These are phyloP conservation scores for Dovyalis caffra DNA, from an alignment of 345 rosid species.

Conservation along the genomic window DNA sequence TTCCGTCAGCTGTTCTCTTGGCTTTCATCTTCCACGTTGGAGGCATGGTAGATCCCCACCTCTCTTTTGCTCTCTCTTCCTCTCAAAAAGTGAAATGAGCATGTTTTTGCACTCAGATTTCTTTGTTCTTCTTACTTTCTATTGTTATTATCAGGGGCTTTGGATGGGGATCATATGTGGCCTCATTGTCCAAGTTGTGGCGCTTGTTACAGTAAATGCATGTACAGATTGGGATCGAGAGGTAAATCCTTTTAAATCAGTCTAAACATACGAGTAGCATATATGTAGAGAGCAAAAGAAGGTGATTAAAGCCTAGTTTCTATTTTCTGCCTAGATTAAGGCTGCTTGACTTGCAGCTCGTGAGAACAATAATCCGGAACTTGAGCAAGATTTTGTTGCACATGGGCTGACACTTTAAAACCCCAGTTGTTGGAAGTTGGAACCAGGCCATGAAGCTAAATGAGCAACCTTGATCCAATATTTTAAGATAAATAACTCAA, in stretches of 20 bases:
- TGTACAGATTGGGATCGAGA: slow-evolving; percentile 41
- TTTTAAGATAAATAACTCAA: too few species aligned
- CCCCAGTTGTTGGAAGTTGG: neutral
- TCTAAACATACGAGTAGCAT: neutral
- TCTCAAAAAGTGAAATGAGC: neutral
- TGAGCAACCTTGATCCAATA: neutral
- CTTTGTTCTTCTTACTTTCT: too few species aligned
- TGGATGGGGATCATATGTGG: slow-evolving; percentile 57
- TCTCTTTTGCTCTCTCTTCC: neutral
- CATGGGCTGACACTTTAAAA: neutral
- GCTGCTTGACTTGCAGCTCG: neutral
- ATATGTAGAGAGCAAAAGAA: neutral
- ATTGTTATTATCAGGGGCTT: slow-evolving; percentile 35
- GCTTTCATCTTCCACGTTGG: slow-evolving; percentile 42
- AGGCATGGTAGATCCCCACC: slow-evolving; percentile 28
- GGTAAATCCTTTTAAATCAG: slow-evolving; percentile 11
- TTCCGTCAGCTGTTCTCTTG: slow-evolving; percentile 41
- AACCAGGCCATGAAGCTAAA: neutral
- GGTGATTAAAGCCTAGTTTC: neutral
- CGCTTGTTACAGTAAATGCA: slow-evolving; percentile 39
- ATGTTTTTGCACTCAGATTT: neutral
- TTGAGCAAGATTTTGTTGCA: neutral
- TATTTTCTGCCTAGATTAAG: neutral
- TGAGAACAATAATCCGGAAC: neutral
- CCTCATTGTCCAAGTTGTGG: slow-evolving; percentile 31